Conservation (phyloP, 2,329 filamentous ascomycete species). For the Pseudogymnoascus verrucosus region DNA sequence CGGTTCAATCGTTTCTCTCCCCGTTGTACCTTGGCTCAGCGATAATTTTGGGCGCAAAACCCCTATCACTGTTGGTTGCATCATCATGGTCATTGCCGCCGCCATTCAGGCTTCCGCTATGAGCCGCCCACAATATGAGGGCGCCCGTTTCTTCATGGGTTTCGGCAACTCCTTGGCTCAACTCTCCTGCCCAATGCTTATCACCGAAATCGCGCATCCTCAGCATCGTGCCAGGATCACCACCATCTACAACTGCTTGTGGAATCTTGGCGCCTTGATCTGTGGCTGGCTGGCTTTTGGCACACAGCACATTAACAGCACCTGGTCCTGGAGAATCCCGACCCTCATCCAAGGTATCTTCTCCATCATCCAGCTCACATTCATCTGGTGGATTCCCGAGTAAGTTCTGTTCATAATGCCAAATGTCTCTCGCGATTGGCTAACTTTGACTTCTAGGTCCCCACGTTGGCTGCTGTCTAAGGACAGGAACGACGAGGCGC, state of each 20-base stretch:
- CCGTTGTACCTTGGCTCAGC: slow-evolving; percentile 28
- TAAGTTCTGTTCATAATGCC: slow-evolving; percentile 37
- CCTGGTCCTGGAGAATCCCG: slow-evolving; percentile 33
- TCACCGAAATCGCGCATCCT: slow-evolving; percentile 31
- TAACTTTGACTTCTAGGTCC: slow-evolving; percentile 42
- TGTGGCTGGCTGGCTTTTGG: slow-evolving; percentile 33
- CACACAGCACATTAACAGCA: slow-evolving; percentile 28
- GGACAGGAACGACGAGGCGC: slow-evolving; percentile 44
- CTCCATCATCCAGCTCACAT: slow-evolving; percentile 34
- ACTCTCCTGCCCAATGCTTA: slow-evolving; percentile 30
- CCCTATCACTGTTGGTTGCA: slow-evolving; percentile 24
- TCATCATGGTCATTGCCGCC: slow-evolving; percentile 30
- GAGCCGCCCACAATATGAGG: slow-evolving; percentile 30
- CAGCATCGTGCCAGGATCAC: slow-evolving; percentile 30
- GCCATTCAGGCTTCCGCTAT: slow-evolving; percentile 31
- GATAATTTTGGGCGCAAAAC: slow-evolving; percentile 26
- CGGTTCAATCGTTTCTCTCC: slow-evolving; percentile 30
- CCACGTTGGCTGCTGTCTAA: slow-evolving; percentile 54
- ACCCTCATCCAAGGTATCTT: slow-evolving; percentile 39
- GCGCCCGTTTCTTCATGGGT: slow-evolving; percentile 32
- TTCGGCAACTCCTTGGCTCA: slow-evolving; percentile 35
- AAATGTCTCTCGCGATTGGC: slow-evolving; percentile 42
- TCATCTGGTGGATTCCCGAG: slow-evolving; percentile 7
- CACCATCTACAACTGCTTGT: slow-evolving; percentile 26
- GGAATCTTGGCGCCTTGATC: slow-evolving; percentile 30